phyloP scores from a whole-genome alignment of 805 yeast species.

The Debaryomyces prosopidis region DNA sequence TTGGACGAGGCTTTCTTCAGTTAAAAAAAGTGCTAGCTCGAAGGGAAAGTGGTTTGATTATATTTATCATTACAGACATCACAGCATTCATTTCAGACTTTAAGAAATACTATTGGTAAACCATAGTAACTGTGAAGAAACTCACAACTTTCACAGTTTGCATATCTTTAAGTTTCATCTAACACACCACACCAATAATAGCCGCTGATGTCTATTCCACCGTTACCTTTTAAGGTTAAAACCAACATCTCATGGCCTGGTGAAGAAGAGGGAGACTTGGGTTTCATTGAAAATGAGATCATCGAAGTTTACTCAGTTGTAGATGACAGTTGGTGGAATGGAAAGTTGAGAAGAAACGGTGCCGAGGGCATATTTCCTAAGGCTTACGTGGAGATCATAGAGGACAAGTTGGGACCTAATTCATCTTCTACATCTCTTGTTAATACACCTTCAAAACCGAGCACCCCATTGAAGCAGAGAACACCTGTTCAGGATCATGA shows the following conservation, averaged over 20 bases:
- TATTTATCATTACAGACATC: no score
- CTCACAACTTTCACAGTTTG: no score
- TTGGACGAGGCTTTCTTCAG: background rate
- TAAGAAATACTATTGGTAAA: no score
- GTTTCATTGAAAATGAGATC: slow-evolving; percentile 90
- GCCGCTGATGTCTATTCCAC: slow-evolving; percentile 28
- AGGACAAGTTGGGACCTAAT: slow-evolving; percentile 22
- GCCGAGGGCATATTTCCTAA: slow-evolving; percentile 85
- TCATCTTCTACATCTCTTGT: slow-evolving; percentile 16
- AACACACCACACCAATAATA: background rate
- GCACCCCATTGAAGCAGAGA: slow-evolving; percentile 10
- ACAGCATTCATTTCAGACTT: no score
- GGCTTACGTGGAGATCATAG: slow-evolving; percentile 71
- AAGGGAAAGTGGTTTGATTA: no score
- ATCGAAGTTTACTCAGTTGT: slow-evolving; percentile 79
- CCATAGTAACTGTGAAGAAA: no score
- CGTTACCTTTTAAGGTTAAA: slow-evolving; percentile 69
- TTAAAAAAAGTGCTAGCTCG: no score
- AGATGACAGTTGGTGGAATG: slow-evolving; percentile 94
- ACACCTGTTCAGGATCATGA: slow-evolving; percentile 15
- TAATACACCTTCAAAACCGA: slow-evolving; percentile 8
- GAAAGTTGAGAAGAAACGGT: slow-evolving; percentile 74
- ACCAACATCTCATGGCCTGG: slow-evolving; percentile 96
- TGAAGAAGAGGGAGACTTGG: slow-evolving; percentile 82
- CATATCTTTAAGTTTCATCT: background rate